Evolutionary conservation across 305 asterid species (phyloP).

Genomic region (Solanum hybrid): DNA sequence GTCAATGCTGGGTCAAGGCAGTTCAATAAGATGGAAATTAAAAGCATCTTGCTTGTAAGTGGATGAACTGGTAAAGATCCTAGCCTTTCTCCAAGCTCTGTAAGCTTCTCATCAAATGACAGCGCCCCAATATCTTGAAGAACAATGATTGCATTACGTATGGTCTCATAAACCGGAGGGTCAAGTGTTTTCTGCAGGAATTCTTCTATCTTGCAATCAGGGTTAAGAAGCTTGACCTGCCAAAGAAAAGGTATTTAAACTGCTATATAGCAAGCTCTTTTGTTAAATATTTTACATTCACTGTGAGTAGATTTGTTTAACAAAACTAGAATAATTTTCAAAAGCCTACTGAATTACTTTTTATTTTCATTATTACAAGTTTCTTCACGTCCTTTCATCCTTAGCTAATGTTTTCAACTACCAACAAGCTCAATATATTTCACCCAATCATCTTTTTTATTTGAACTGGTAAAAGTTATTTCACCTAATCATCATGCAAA

Average conservation of each 20-base stretch:
- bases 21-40: slow-evolving; percentile 63
- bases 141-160: slow-evolving; percentile 60
- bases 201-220: slow-evolving; percentile 69
- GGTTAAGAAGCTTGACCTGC: slow-evolving; percentile 87
- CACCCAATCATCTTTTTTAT: neutral
- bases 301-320: neutral
- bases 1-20: slow-evolving; percentile 94
- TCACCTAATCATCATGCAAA: neutral
- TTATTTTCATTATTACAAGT: neutral
- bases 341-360: neutral
- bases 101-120: slow-evolving; percentile 66
- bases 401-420: neutral
- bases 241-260: neutral
- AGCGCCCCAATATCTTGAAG: slow-evolving; percentile 93
- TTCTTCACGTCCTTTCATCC: neutral
- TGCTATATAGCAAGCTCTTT: neutral
- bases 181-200: slow-evolving; percentile 80
- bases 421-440: neutral
- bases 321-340: neutral
- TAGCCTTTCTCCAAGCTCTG: slow-evolving; percentile 76
- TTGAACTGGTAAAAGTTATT: neutral
- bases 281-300: neutral
- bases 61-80: slow-evolving; percentile 95
- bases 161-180: slow-evolving; percentile 76
- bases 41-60: slow-evolving; percentile 88